Conservation (phyloP, 176 grass and related monocot genomes). For the Cocos nucifera region DNA sequence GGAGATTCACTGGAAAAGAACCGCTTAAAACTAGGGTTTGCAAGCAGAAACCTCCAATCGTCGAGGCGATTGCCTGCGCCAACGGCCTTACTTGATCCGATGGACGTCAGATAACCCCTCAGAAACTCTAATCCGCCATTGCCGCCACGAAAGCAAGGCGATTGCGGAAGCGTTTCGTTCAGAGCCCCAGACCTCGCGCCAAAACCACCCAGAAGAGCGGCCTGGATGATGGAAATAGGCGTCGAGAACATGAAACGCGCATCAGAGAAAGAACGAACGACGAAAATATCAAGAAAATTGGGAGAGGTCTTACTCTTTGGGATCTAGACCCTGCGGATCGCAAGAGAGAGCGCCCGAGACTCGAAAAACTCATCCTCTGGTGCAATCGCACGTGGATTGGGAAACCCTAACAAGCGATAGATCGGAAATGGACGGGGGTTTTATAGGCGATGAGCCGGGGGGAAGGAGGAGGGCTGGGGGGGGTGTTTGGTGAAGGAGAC, state of each 20-base stretch:
- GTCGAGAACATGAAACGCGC: background rate
- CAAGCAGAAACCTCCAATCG: constrained; percentile 56
- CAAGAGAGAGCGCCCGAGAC: constrained; percentile 50
- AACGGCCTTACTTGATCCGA: constrained; percentile 21
- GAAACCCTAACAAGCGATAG: constrained; percentile 4
- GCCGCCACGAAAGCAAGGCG: constrained; percentile 22
- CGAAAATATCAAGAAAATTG: background rate
- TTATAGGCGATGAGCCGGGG: too few relatives aligned
- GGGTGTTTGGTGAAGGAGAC: too few relatives aligned
- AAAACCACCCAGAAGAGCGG: constrained; percentile 26
- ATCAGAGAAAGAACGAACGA: background rate
- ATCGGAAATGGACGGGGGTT: background rate
- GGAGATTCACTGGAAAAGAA: constrained; percentile 38
- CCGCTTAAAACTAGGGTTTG: constrained; percentile 39
- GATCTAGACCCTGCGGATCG: constrained; percentile 56
- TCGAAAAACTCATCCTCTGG: constrained; percentile 46
- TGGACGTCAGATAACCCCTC: constrained; percentile 50
- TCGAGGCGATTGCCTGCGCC: constrained; percentile 13
- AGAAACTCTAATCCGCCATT: constrained; percentile 25
- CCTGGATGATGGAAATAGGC: constrained; percentile 20
- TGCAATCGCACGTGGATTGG: constrained; percentile 19
- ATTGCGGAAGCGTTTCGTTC: constrained; percentile 15
- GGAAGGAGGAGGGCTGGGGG: too few relatives aligned
- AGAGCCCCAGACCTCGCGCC: constrained; percentile 16
- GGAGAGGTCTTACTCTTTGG: constrained; percentile 23